These are phyloP conservation scores for Lobosporangium transversale DNA, from an alignment of 192 early-diverging fungal species.

Conservation along the genomic window DNA sequence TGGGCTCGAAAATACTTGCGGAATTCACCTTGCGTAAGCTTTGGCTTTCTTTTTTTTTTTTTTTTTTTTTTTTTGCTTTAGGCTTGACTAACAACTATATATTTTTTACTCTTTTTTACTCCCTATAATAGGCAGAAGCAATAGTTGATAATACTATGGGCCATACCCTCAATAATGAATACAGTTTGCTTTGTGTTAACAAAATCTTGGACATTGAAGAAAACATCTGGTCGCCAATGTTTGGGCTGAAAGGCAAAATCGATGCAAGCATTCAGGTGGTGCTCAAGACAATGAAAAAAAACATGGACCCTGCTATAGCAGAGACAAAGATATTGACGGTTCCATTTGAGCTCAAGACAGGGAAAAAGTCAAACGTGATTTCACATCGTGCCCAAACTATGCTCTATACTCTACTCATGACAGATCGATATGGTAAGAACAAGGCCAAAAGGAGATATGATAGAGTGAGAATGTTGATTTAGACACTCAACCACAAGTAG, in stretches of 20 bases:
- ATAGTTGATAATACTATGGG: not conserved
- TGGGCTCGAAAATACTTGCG: conserved; percentile 57
- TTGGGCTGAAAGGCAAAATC: conserved; percentile 93
- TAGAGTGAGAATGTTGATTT: too few species aligned
- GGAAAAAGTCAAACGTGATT: conserved; percentile 65
- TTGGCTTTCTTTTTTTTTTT: too few species aligned
- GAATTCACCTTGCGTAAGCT: conserved; percentile 29
- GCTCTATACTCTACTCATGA: conserved; percentile 86
- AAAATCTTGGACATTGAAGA: conserved; percentile 91
- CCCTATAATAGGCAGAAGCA: conserved; percentile 4
- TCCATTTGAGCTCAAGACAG: conserved; percentile 91
- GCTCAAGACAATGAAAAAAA: conserved; percentile 24
- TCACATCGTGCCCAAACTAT: conserved; percentile 85
- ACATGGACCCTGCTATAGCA: not conserved
- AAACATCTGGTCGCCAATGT: conserved; percentile 89
- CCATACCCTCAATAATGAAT: too few species aligned
- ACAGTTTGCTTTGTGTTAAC: conserved; percentile 59
- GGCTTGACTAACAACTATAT: not conserved
- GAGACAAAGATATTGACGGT: conserved; percentile 56
- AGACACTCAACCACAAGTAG: too few species aligned
- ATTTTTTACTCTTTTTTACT: not conserved
- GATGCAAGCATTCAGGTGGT: conserved; percentile 74
- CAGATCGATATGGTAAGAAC: conserved; percentile 79
- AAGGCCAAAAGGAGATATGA: too few species aligned
- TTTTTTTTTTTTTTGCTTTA: too few species aligned